Evolutionary conservation across 2,329 filamentous ascomycete genomes (phyloP).

Genomic region (Botrytis pseudocinerea): DNA sequence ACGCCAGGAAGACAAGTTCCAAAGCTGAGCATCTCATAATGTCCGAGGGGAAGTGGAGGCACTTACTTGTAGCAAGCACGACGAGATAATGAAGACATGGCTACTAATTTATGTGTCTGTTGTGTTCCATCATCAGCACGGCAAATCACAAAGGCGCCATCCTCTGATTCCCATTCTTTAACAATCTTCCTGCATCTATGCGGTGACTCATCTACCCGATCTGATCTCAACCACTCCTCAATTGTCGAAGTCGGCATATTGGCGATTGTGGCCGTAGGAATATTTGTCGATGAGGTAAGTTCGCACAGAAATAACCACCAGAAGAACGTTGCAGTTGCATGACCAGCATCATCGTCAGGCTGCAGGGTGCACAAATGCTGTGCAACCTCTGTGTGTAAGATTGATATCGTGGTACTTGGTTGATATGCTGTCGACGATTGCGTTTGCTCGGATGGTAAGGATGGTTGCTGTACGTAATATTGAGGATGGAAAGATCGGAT

Average conservation of each 20-base stretch:
- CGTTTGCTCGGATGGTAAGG: conserved; percentile 12
- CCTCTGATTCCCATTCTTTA: conserved; percentile 38
- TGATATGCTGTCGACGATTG: conserved; percentile 9
- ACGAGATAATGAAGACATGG: conserved; percentile 78
- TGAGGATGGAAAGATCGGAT: conserved; percentile 21
- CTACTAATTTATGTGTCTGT: conserved; percentile 41
- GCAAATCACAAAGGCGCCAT: conserved; percentile 41
- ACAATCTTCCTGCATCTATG: conserved; percentile 42
- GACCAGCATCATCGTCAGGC: conserved; percentile 39
- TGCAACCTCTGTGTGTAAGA: conserved; percentile 31
- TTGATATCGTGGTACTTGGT: conserved; percentile 21
- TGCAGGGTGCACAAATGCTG: conserved; percentile 41
- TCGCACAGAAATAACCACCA: conserved; percentile 30
- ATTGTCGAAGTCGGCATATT: conserved; percentile 40
- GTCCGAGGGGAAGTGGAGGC: neutral
- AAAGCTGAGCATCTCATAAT: neutral
- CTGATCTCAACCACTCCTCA: conserved; percentile 40
- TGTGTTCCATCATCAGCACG: conserved; percentile 43
- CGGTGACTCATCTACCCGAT: conserved; percentile 36
- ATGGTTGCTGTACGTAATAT: conserved; percentile 10
- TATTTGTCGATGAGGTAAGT: conserved; percentile 29
- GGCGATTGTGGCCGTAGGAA: conserved; percentile 26
- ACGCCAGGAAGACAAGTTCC: neutral
- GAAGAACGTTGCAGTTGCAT: conserved; percentile 39
- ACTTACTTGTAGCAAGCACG: conserved; percentile 64